Evolutionary conservation across 495 filamentous ascomycete species (phyloP).

Genomic region (Aspergillus funiculosus): DNA sequence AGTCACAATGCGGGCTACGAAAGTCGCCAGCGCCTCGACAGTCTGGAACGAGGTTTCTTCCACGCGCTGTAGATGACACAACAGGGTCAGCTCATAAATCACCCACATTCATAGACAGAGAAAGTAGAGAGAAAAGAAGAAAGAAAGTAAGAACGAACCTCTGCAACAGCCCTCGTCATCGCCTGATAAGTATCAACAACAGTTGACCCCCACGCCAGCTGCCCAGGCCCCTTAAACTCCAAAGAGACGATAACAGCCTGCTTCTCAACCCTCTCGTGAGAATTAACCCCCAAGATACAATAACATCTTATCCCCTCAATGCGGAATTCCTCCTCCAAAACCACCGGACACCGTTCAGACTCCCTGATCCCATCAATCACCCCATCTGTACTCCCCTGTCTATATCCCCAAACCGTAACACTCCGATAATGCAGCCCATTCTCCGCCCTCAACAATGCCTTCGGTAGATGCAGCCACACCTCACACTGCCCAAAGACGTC

Average conservation of each 20-base stretch:
- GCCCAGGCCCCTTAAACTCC: constrained; percentile 39
- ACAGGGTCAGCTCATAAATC: constrained; percentile 7
- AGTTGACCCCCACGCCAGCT: constrained; percentile 37
- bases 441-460: constrained; percentile 39
- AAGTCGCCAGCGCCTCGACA: constrained; percentile 51
- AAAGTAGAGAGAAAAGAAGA: constrained; percentile 4
- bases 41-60: constrained; percentile 51
- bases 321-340: constrained; percentile 41
- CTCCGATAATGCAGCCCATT: constrained; percentile 39
- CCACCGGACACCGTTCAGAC: constrained; percentile 26
- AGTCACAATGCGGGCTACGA: constrained; percentile 47
- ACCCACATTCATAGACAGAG: background rate
- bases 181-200: constrained; percentile 41
- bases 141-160: constrained; percentile 26
- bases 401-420: constrained; percentile 37
- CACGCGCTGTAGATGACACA: constrained; percentile 33
- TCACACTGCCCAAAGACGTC: constrained; percentile 35
- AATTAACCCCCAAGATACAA: constrained; percentile 52
- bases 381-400: constrained; percentile 12
- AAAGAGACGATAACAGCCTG: constrained; percentile 50
- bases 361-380: constrained; percentile 14
- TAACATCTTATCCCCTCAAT: constrained; percentile 43
- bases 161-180: constrained; percentile 41
- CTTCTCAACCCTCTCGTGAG: constrained; percentile 53
- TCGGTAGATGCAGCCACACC: constrained; percentile 38